These are phyloP conservation scores for Salix arbutifolia DNA, from an alignment of 345 rosid genomes.

Conservation along the genomic window DNA sequence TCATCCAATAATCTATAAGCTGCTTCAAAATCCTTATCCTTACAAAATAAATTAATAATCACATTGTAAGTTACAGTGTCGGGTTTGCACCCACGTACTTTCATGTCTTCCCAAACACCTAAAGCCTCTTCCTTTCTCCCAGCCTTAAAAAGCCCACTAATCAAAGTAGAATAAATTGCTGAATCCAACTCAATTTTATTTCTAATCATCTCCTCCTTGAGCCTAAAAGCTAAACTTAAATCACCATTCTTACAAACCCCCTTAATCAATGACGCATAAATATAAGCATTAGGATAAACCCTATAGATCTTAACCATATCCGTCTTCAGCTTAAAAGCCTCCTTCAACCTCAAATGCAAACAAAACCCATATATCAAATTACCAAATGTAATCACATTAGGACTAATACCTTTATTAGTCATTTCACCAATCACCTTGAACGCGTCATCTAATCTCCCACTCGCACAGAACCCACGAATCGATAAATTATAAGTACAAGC, in stretches of 20 bases:
- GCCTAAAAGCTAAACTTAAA: constrained; percentile 45
- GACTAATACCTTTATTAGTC: constrained; percentile 47
- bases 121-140: constrained; percentile 55
- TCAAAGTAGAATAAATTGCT: constrained; percentile 51
- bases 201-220: constrained; percentile 61
- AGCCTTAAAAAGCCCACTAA: constrained; percentile 41
- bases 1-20: constrained; percentile 52
- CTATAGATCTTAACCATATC: constrained; percentile 48
- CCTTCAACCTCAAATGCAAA: constrained; percentile 40
- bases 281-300: constrained; percentile 32
- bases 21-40: constrained; percentile 46
- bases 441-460: constrained; percentile 45
- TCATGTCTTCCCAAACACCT: constrained; percentile 55
- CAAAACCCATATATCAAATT: constrained; percentile 54
- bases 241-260: constrained; percentile 46
- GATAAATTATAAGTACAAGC: constrained; percentile 70
- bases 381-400: constrained; percentile 52
- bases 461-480: constrained; percentile 39
- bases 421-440: constrained; percentile 57
- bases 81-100: constrained; percentile 43
- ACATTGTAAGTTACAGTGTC: constrained; percentile 64
- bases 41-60: constrained; percentile 52
- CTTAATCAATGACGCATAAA: constrained; percentile 55
- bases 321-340: constrained; percentile 63
- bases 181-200: constrained; percentile 45